Percentiles rank a stretch among this genome's conserved stretches.
phyloP scores from a whole-genome alignment of 495 filamentous ascomycete species.

The Copromyces sp. region DNA sequence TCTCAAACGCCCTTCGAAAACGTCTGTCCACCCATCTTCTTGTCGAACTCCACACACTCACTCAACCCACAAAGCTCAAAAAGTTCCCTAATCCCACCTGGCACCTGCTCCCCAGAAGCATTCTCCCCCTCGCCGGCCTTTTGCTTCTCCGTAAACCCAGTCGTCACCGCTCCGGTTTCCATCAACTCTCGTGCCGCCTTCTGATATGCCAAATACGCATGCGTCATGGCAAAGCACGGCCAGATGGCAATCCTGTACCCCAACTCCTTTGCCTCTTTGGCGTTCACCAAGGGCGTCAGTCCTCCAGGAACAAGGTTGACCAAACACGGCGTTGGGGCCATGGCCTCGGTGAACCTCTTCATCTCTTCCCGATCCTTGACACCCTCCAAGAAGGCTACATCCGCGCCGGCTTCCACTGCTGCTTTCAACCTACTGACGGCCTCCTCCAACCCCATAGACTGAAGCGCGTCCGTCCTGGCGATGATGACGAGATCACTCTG shows the following conservation, averaged over 20 bases:
- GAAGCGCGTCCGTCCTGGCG: conserved; percentile 58
- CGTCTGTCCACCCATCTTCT: conserved; percentile 18
- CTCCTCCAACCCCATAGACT: conserved; percentile 52
- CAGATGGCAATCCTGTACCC: conserved; percentile 58
- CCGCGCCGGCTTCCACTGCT: conserved; percentile 49
- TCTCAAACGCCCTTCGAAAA: conserved; percentile 17
- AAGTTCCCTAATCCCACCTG: conserved; percentile 53
- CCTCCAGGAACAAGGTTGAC: conserved; percentile 58
- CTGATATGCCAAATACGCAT: conserved; percentile 44
- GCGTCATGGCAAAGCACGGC: conserved; percentile 41
- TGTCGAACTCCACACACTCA: conserved; percentile 28
- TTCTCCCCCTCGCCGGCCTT: conserved; percentile 12
- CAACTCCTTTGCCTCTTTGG: conserved; percentile 45
- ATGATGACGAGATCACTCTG: conserved; percentile 56
- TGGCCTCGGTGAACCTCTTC: background rate
- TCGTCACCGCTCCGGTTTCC: conserved; percentile 30
- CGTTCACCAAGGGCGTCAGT: conserved; percentile 45
- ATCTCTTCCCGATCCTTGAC: conserved; percentile 44
- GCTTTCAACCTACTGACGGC: conserved; percentile 44
- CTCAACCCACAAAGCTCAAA: conserved; percentile 47
- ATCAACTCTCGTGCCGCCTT: conserved; percentile 36
- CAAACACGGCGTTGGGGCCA: conserved; percentile 38
- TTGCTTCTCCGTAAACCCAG: conserved; percentile 9
- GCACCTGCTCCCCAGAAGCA: conserved; percentile 22
- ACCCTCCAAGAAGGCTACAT: conserved; percentile 58